Percentiles rank a stretch among this genome's conserved stretches.
Conservation (phyloP, 306 rosid species). For the Quercus robur region DNA sequence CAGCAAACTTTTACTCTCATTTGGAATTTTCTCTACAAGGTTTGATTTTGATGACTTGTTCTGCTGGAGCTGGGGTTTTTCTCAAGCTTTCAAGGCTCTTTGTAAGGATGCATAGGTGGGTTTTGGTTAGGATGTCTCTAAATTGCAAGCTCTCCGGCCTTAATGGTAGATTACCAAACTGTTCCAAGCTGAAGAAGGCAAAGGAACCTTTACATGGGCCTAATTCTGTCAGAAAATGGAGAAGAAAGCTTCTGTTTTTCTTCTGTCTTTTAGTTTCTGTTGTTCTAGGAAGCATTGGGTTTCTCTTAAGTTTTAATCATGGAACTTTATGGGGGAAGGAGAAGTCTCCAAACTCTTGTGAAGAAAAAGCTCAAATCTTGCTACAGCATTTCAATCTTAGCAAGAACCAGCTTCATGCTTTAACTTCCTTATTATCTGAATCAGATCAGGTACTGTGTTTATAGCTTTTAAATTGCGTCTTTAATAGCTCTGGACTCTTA, state of each 20-base stretch:
- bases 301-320: constrained; percentile 37
- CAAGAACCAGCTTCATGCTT: constrained; percentile 54
- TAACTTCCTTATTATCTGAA: constrained; percentile 51
- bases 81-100: constrained; percentile 30
- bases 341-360: constrained; percentile 36
- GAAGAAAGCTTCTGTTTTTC: constrained; percentile 39
- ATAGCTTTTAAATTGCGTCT: constrained; percentile 1
- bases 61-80: constrained; percentile 31
- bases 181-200: constrained; percentile 51
- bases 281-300: constrained; percentile 39
- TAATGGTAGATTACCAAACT: constrained; percentile 53
- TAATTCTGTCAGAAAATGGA: constrained; percentile 46
- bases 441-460: constrained; percentile 77
- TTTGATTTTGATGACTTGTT: constrained; percentile 38
- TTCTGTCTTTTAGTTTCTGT: constrained; percentile 46
- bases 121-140: constrained; percentile 58
- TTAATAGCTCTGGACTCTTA: neutral
- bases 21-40: constrained; percentile 26
- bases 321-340: constrained; percentile 34
- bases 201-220: constrained; percentile 51
- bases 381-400: constrained; percentile 69
- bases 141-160: constrained; percentile 55
- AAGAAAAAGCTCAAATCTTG: constrained; percentile 47
- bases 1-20: constrained; percentile 8
- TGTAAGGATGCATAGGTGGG: constrained; percentile 34